Evolutionary conservation across 1,284 basidiomycete species (phyloP).

Genomic region (Cryptococcus sp.): DNA sequence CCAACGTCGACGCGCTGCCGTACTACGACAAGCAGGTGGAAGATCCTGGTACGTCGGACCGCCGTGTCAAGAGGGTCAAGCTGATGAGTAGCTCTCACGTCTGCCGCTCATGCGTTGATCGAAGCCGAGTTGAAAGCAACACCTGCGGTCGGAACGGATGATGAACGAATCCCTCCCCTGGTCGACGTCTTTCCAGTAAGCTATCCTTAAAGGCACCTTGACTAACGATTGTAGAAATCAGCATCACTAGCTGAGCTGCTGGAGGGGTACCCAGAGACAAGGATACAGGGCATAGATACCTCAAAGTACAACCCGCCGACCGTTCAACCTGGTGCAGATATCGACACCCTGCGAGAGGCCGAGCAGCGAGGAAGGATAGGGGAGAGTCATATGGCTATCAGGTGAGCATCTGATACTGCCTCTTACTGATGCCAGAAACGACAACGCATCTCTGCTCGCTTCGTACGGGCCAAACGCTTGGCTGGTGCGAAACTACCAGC

Average conservation of each 20-base stretch:
- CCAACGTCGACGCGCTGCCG: constrained; percentile 70
- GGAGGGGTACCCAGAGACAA: constrained; percentile 55
- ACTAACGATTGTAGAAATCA: constrained; percentile 26
- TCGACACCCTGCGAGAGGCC: constrained; percentile 73
- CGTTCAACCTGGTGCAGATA: constrained; percentile 55
- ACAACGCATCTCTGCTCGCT: constrained; percentile 77
- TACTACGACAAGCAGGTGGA: constrained; percentile 94
- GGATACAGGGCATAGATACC: constrained; percentile 66
- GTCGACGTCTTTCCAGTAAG: constrained; percentile 48
- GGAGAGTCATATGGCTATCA: constrained; percentile 79
- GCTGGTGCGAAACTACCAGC: constrained; percentile 81
- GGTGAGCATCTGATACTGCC: constrained; percentile 49
- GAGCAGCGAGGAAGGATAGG: constrained; percentile 76
- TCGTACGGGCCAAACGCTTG: constrained; percentile 86
- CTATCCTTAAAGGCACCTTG: not conserved
- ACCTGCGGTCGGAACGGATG: constrained; percentile 45
- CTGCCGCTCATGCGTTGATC: constrained; percentile 38
- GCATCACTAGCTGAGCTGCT: constrained; percentile 59
- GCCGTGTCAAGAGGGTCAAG: too few relatives aligned
- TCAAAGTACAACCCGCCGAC: constrained; percentile 71
- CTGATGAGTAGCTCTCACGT: constrained; percentile 31
- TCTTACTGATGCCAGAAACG: constrained; percentile 55
- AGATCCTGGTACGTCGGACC: constrained; percentile 62
- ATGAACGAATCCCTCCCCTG: constrained; percentile 66
- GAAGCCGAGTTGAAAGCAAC: constrained; percentile 42